Base-by-base conservation (phyloP, 345 rosid species). In the Sisymbrium irio region DNA sequence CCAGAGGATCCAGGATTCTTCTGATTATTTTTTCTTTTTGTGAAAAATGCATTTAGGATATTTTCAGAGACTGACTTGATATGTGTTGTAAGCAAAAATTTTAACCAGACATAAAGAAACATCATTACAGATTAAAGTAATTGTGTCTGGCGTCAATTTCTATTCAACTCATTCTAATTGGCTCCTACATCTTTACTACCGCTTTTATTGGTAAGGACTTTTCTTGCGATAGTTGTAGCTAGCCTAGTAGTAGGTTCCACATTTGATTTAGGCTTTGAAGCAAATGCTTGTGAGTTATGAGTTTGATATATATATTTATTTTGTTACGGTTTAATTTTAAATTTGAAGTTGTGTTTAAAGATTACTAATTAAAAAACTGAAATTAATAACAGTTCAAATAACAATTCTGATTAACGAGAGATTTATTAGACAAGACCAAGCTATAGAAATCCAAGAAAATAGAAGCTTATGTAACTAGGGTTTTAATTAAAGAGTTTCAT, bases 1-100 rank as follows among this genome's bases (percentile, higher is more conserved):
- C 98, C 96, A 4, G 77, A 80, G 45, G 95, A 88, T 62, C 93
- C 93, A 27, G 89, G 90, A 83, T 93, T 93, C 78, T 80, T 67
- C 55, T 77, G 70, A 22, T 71, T 77, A 6, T 54, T 0, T 35
- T 19, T 39, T 42, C 25, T 7, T n/a, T 17, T n/a, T 0, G 27
- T 35, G 22, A 36, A 49, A 54, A 72, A 17, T 14, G 18, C 44
- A 42, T 33, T 20, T 42, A 41, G 62, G 36, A 20, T 62, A 42
- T 62, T 54, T 72, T 73, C 50, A 53, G 30, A 54, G 19, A 14
- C 28, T 54, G 7, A 20, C 12, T 44, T 42, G n/a, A n/a, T 36
- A 41, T 20, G 42, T 41, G 17, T 2, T 41, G 40, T 72, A 20
- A 51, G 36, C 14, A 41, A n/a, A n/a, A 9, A 41, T 2, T 62